These are phyloP conservation scores for Metarhizium album DNA, from an alignment of 2,329 filamentous ascomycete genomes.

Conservation along the genomic window DNA sequence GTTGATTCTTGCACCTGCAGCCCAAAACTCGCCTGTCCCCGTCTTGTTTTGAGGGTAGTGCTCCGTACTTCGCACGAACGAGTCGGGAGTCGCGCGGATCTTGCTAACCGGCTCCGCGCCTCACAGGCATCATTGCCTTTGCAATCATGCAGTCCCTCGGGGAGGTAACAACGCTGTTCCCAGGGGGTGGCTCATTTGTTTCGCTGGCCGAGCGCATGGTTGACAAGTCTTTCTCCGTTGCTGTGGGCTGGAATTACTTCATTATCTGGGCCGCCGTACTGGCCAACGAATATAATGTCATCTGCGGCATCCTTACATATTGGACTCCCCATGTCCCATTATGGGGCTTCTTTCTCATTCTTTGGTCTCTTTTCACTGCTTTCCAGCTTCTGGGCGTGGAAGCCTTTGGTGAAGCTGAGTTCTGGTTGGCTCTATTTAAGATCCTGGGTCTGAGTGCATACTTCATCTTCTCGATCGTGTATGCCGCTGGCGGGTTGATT, in stretches of 20 bases:
- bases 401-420: constrained; percentile 69
- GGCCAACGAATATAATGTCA: constrained; percentile 61
- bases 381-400: constrained; percentile 64
- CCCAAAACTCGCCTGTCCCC: neutral
- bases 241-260: constrained; percentile 63
- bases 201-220: constrained; percentile 60
- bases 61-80: too few relatives aligned
- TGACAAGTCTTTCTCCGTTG: constrained; percentile 57
- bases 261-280: constrained; percentile 57
- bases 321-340: constrained; percentile 51
- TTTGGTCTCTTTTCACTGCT: constrained; percentile 59
- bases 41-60: too few relatives aligned
- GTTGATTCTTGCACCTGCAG: constrained; percentile 4
- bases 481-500: constrained; percentile 55
- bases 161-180: constrained; percentile 63
- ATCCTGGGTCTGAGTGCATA: constrained; percentile 59
- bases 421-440: constrained; percentile 68
- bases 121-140: constrained; percentile 46
- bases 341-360: constrained; percentile 63
- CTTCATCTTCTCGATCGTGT: constrained; percentile 64
- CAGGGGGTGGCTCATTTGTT: constrained; percentile 61
- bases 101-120: constrained; percentile 9
- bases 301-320: constrained; percentile 54
- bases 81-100: neutral
- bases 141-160: constrained; percentile 64